These are phyloP conservation scores for Metschnikowia reukaufii DNA, from an alignment of 805 yeast genomes.

Conservation along the genomic window DNA sequence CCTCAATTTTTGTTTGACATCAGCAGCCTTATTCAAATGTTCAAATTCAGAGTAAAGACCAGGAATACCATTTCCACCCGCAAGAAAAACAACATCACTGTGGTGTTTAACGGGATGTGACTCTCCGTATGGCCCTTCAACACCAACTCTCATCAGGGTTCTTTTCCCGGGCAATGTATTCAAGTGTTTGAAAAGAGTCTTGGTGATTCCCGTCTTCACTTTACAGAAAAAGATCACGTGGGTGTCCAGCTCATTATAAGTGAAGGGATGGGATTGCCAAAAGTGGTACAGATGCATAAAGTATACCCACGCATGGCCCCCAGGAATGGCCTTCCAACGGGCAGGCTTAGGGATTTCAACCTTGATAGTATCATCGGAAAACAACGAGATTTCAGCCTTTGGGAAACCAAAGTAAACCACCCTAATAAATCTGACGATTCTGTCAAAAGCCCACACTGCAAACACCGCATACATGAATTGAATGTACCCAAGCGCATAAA, in stretches of 20 bases:
- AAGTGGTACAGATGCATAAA: slow-evolving; percentile 51
- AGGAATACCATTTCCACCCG: slow-evolving; percentile 78
- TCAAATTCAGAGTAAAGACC: slow-evolving; percentile 47
- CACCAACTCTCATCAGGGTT: slow-evolving; percentile 29
- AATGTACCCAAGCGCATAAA: slow-evolving; percentile 22
- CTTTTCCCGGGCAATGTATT: slow-evolving; percentile 29
- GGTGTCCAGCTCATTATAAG: slow-evolving; percentile 17
- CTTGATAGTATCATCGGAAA: slow-evolving; percentile 47
- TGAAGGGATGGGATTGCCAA: slow-evolving; percentile 74
- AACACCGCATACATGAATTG: slow-evolving; percentile 49
- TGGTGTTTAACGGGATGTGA: slow-evolving; percentile 48
- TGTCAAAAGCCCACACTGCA: slow-evolving; percentile 60
- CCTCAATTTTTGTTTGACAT: slow-evolving; percentile 20
- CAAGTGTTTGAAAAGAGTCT: slow-evolving; percentile 29
- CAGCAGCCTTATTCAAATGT: slow-evolving; percentile 23
- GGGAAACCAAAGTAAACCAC: slow-evolving; percentile 37
- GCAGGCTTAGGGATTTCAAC: slow-evolving; percentile 49
- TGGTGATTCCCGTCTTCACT: slow-evolving; percentile 39
- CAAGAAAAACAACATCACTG: slow-evolving; percentile 56
- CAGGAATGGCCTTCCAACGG: slow-evolving; percentile 52
- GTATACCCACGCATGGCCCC: slow-evolving; percentile 57
- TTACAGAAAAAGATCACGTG: slow-evolving; percentile 33
- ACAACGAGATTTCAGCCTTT: slow-evolving; percentile 33
- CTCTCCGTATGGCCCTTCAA: slow-evolving; percentile 74
- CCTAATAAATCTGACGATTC: slow-evolving; percentile 34